Evolutionary conservation across 2,329 filamentous ascomycete genomes (phyloP).

Genomic region (Sclerotinia trifoliorum): DNA sequence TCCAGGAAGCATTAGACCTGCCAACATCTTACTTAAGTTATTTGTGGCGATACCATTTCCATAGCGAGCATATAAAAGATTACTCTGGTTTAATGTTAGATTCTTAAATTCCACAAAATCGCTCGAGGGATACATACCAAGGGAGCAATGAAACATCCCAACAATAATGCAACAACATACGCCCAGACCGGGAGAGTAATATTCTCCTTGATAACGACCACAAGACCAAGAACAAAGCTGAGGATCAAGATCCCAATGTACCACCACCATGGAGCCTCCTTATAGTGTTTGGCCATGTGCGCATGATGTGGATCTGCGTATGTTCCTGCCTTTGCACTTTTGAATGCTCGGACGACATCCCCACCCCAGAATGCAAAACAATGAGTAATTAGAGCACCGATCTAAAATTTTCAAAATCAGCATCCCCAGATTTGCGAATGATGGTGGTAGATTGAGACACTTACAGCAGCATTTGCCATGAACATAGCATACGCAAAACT

Average conservation of each 20-base stretch:
- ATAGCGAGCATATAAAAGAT: constrained; percentile 51
- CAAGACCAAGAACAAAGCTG: constrained; percentile 47
- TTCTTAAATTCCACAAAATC: not conserved
- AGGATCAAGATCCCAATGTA: constrained; percentile 49
- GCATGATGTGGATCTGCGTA: constrained; percentile 50
- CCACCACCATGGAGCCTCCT: constrained; percentile 54
- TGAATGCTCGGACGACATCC: constrained; percentile 50
- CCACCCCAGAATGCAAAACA: constrained; percentile 55
- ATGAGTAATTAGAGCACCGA: constrained; percentile 55
- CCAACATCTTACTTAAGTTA: constrained; percentile 54
- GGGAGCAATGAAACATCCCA: constrained; percentile 48
- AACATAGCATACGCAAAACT: constrained; percentile 54
- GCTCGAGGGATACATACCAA: constrained; percentile 42
- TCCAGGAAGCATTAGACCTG: constrained; percentile 48
- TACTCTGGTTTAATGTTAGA: constrained; percentile 44
- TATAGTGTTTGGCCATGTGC: constrained; percentile 49
- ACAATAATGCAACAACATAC: constrained; percentile 43
- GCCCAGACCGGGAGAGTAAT: constrained; percentile 46
- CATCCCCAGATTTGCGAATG: not conserved
- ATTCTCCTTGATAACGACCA: constrained; percentile 42
- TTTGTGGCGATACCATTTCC: constrained; percentile 60
- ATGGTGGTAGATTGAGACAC: constrained; percentile 30
- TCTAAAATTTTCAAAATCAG: constrained; percentile 41
- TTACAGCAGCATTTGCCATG: constrained; percentile 56
- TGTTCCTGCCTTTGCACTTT: constrained; percentile 45